phyloP scores from a whole-genome alignment of 805 yeast genomes.

The Candida ovalis region DNA sequence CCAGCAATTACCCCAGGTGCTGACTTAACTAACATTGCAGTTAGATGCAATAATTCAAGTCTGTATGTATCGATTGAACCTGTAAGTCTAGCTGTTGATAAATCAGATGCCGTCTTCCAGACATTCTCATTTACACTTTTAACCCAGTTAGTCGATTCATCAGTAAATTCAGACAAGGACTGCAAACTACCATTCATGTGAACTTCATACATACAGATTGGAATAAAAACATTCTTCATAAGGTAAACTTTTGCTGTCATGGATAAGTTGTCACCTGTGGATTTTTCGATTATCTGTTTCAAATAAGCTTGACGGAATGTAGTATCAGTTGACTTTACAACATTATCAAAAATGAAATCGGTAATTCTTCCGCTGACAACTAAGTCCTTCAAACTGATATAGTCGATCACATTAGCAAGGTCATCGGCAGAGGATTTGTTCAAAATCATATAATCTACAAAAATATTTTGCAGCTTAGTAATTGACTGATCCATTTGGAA shows the following conservation, averaged over 20 bases:
- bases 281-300: slow-evolving; percentile 45
- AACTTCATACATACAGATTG: slow-evolving; percentile 63
- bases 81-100: slow-evolving; percentile 48
- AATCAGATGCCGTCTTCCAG: slow-evolving; percentile 67
- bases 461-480: slow-evolving; percentile 52
- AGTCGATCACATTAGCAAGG: slow-evolving; percentile 39
- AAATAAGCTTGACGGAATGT: slow-evolving; percentile 49
- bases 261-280: slow-evolving; percentile 41
- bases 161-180: slow-evolving; percentile 14
- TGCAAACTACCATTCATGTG: slow-evolving; percentile 37
- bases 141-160: slow-evolving; percentile 54
- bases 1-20: slow-evolving; percentile 58
- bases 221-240: slow-evolving; percentile 59
- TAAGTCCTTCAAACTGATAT: slow-evolving; percentile 42
- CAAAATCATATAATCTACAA: slow-evolving; percentile 29
- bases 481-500: slow-evolving; percentile 72
- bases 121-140: slow-evolving; percentile 55
- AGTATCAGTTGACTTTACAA: slow-evolving; percentile 49
- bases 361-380: slow-evolving; percentile 46
- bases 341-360: slow-evolving; percentile 51
- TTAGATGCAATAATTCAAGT: slow-evolving; percentile 73
- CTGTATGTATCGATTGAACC: slow-evolving; percentile 73
- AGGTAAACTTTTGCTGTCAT: slow-evolving; percentile 57
- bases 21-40: slow-evolving; percentile 70
- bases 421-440: slow-evolving; percentile 24